Evolutionary conservation across 75 land plant genomes (phyloP), one percentile per base, ranked within the genome.

Genomic region (Selaginella moellendorffii): DNA sequence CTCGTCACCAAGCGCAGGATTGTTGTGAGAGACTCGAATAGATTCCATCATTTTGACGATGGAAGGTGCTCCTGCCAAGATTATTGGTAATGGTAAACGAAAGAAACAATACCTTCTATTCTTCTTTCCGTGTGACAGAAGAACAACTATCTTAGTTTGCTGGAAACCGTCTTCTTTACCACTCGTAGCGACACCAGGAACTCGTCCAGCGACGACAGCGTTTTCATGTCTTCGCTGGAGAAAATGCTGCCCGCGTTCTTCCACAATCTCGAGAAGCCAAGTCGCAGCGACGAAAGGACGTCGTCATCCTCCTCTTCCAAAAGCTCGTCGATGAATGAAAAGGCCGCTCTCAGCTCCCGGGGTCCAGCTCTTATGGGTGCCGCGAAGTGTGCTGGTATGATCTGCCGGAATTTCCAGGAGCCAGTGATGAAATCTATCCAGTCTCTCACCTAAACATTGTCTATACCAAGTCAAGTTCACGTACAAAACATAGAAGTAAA

Each of bases 141-240:
- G n/a, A n/a, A n/a, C n/a, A n/a, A n/a, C n/a, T n/a, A n/a, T n/a
- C n/a, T n/a, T n/a, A n/a, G n/a, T 46, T 81, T 81, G 26, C 85
- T 85, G 1, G 98, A 88, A 42, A 93, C 85, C 0, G 98, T 93
- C 68, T 93, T 93, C 69, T 82, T 89, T 26, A 93, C 98, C 28
- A 79, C 96, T 61, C 98, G 96, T 19, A 86, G 83, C 9, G 90
- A 80, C 51, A 93, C 98, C 58, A 93, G 67, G 52, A 93, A 83
- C 61, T 83, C 68, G 51, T 93, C 98, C 28, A 93, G 84, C 21
- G 98, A 93, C 20, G 96, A 93, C 27, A 92, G 70, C 1, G 98
- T 93, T 68, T 83, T 83, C 98, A 93, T 93, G 61, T 93, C 98
- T 75, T 90, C 98, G 0, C 90, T 85, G 5, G 96, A 95, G 66